phyloP scores from a whole-genome alignment of 2,329 filamentous ascomycete species.

The Rutstroemia sp. region DNA sequence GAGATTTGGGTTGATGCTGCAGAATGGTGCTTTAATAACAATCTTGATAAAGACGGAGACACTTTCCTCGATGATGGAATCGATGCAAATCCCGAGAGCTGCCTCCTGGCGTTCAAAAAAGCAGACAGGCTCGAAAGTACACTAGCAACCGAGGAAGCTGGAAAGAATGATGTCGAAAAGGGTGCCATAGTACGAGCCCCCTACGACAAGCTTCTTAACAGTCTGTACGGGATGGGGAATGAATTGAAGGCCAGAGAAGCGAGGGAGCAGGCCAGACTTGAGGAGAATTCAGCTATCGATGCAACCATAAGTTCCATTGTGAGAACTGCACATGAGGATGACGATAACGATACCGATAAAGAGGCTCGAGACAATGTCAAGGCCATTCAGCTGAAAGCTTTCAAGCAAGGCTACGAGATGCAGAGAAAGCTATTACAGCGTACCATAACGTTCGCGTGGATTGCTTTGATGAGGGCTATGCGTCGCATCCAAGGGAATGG shows the following conservation, averaged over 20 bases:
- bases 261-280: constrained; percentile 48
- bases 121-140: constrained; percentile 81
- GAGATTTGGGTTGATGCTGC: constrained; percentile 94
- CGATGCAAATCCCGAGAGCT: constrained; percentile 86
- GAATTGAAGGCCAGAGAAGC: constrained; percentile 60
- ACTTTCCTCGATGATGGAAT: constrained; percentile 75
- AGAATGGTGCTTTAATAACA: constrained; percentile 83
- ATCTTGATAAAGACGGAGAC: constrained; percentile 55
- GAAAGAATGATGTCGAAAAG: constrained; percentile 55
- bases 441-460: constrained; percentile 90
- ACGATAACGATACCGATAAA: constrained; percentile 32
- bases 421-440: constrained; percentile 73
- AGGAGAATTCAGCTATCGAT: constrained; percentile 38
- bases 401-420: constrained; percentile 59
- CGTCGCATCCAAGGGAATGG: constrained; percentile 86
- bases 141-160: constrained; percentile 68
- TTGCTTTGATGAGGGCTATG: constrained; percentile 88
- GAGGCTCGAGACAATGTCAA: constrained; percentile 40
- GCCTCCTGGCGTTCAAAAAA: constrained; percentile 80
- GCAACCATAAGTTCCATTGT: constrained; percentile 32
- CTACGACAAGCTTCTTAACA: constrained; percentile 74
- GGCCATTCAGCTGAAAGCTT: constrained; percentile 52
- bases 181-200: constrained; percentile 65
- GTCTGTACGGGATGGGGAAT: constrained; percentile 79
- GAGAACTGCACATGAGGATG: constrained; percentile 43